Conservation (phyloP, 192 early-diverging fungal species). For the Funneliformis geosporum region DNA sequence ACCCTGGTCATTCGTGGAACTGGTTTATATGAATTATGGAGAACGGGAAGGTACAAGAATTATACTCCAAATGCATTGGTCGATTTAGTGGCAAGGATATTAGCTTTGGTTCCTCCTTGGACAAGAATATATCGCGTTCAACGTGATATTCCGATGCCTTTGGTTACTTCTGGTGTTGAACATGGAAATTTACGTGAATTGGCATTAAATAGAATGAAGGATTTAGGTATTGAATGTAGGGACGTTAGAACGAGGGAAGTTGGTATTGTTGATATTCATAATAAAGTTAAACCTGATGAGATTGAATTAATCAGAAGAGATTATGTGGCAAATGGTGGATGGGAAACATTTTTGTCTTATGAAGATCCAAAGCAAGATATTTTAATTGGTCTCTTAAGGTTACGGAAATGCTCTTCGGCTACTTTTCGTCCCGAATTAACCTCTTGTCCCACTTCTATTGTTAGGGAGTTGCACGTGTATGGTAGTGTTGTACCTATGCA, state of each 20-base stretch:
- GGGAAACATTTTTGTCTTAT: slow-evolving; percentile 99
- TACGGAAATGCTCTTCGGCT: slow-evolving; percentile 90
- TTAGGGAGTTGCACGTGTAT: slow-evolving; percentile 98
- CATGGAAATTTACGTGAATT: slow-evolving; percentile 96
- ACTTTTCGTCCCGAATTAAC: slow-evolving; percentile 93
- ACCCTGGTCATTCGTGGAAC: slow-evolving; percentile 99
- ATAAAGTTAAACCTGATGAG: slow-evolving; percentile 86
- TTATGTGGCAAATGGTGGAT: slow-evolving; percentile 96
- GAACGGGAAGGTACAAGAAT: slow-evolving; percentile 96
- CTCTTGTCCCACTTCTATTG: slow-evolving; percentile 79
- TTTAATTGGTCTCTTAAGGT: slow-evolving; percentile 88
- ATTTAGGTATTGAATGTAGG: slow-evolving; percentile 92
- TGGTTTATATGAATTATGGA: slow-evolving; percentile 97
- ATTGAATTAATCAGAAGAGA: slow-evolving; percentile 96
- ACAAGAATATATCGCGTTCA: slow-evolving; percentile 98
- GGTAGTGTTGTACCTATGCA: slow-evolving; percentile 96
- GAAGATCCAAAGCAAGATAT: slow-evolving; percentile 98
- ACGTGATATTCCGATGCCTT: slow-evolving; percentile 97
- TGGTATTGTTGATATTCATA: slow-evolving; percentile 97
- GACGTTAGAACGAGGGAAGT: slow-evolving; percentile 99
- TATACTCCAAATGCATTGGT: slow-evolving; percentile 96
- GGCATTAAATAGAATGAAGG: slow-evolving; percentile 93
- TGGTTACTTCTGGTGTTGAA: slow-evolving; percentile 98
- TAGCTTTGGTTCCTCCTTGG: slow-evolving; percentile 98
- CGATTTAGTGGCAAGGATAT: slow-evolving; percentile 91